Evolutionary conservation across 2,329 filamentous ascomycete species (phyloP), one percentile per base, ranked within the genome.

Genomic region (Curvularia eragrostidis): DNA sequence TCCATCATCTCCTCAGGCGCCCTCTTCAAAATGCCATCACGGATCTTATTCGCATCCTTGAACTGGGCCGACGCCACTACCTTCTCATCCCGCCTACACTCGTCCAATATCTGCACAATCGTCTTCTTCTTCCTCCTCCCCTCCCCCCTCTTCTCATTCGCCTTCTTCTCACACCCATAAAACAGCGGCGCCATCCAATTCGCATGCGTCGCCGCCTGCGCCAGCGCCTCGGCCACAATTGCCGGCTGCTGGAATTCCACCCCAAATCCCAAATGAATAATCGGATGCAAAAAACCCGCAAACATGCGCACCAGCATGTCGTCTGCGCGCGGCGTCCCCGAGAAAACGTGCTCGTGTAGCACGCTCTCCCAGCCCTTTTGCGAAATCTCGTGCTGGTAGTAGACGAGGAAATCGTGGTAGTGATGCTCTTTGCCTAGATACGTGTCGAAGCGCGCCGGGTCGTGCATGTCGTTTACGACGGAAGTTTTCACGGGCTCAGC

Each of bases 241-340:
- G 90, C 90, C 1, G 91, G 91, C 71, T 96, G 91, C 9, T 84
- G 75, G 79, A 92, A 96, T 72, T 96, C 92, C 34, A 97, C 73
- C 4, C 90, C 93, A 71, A 92, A 96, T 48, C 92, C 90, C 19
- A 96, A 83, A 72, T 96, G 91, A 61, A 97, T 93, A 15, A 95
- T 78, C 1, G 92, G 91, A 70, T 96, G 91, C 2, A 93, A 66
- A 61, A 94, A 84, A 0, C 90, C 87, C 15, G 83, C 84, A 69
- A 86, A 92, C 69, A 94, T 78, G 18, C 92, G 83, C 1, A 82
- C 80, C 2, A 93, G 78, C 81, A 97, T 80, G 60, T 88, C 87
- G 38, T 93, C 85, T 4, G 89, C 87, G 42, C 82, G 78, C 42
- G 87, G 83, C 54, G 88, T 85, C 2, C 84, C 85, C 2, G 84